These are phyloP conservation scores for Cryptococcus floricola DNA, from an alignment of 1,284 basidiomycete genomes.

Conservation along the genomic window DNA sequence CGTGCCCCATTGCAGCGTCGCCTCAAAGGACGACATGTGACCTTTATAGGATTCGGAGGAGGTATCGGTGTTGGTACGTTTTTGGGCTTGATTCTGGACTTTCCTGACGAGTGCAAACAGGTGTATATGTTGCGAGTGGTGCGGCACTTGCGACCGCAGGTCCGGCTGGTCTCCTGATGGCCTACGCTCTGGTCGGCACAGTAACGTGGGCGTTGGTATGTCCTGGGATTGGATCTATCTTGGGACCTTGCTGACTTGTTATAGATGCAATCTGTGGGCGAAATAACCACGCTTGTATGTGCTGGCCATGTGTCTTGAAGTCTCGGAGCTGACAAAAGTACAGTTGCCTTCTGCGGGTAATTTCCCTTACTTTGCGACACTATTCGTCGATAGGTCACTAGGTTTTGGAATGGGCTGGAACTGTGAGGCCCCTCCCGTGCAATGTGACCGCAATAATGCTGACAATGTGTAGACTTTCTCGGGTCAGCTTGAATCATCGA, in stretches of 20 bases:
- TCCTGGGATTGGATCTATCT: no score
- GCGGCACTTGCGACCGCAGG: conserved; percentile 13
- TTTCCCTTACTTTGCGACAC: conserved; percentile 11
- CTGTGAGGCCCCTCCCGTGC: not conserved
- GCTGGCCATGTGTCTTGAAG: no score
- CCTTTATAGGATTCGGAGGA: conserved; percentile 11
- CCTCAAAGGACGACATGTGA: conserved; percentile 4
- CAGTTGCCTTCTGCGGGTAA: conserved; percentile 11
- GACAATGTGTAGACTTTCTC: conserved; percentile 7
- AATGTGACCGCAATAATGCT: not conserved
- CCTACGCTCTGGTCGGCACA: conserved; percentile 6
- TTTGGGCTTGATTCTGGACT: no score
- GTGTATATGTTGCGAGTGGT: conserved; percentile 10
- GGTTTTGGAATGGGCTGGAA: no score
- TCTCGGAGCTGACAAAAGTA: not conserved
- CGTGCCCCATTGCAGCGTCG: no score
- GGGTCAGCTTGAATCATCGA: not conserved
- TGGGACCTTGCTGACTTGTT: no score
- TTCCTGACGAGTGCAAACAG: not conserved
- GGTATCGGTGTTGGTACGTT: conserved; percentile 2
- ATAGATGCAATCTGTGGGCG: conserved; percentile 8
- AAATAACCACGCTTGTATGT: conserved; percentile 17
- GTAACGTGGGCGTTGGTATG: conserved; percentile 12
- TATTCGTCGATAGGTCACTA: conserved; percentile 4
- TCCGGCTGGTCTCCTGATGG: conserved; percentile 14